Percentiles rank a stretch among this genome's conserved stretches.
Conservation (phyloP, 257 asterid species). For the Mentha longifolia region DNA sequence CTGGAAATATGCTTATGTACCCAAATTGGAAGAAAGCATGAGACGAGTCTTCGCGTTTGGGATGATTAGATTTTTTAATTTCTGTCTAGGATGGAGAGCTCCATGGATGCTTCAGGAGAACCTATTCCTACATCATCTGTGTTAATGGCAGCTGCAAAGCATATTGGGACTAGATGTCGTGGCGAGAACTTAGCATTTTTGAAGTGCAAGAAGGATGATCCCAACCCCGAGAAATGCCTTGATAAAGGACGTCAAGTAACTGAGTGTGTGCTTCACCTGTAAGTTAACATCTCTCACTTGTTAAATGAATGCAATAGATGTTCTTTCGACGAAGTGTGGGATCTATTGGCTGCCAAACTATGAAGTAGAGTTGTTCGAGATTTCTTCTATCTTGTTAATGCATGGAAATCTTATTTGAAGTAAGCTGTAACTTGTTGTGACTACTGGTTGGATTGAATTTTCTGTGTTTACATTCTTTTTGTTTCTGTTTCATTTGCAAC, state of each 20-base stretch:
- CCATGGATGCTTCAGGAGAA: slow-evolving; percentile 59
- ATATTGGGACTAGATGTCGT: slow-evolving; percentile 69
- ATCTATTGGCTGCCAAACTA: slow-evolving; percentile 12
- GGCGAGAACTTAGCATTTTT: slow-evolving; percentile 70
- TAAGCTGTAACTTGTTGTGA: slow-evolving; percentile 7
- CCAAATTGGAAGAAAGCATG: not conserved
- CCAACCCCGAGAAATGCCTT: slow-evolving; percentile 82
- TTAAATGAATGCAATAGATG: slow-evolving; percentile 15
- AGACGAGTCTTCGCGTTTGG: not conserved
- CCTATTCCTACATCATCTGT: slow-evolving; percentile 72
- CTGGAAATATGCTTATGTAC: not conserved
- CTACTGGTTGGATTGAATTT: not conserved
- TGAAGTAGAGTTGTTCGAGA: slow-evolving; percentile 17
- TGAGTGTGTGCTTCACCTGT: slow-evolving; percentile 75
- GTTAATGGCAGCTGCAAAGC: slow-evolving; percentile 76
- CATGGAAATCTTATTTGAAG: not conserved
- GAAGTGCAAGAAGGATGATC: slow-evolving; percentile 82
- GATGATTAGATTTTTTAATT: not conserved
- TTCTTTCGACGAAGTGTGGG: not conserved
- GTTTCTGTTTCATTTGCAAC: slow-evolving; percentile 4
- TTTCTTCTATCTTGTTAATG: slow-evolving; percentile 18
- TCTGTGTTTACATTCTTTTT: not conserved
- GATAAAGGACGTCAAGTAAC: slow-evolving; percentile 83
- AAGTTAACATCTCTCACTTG: slow-evolving; percentile 40
- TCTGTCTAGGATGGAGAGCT: slow-evolving; percentile 53